Conservation (phyloP, 78 protist genomes). For the Speleostelium caveatum region DNA sequence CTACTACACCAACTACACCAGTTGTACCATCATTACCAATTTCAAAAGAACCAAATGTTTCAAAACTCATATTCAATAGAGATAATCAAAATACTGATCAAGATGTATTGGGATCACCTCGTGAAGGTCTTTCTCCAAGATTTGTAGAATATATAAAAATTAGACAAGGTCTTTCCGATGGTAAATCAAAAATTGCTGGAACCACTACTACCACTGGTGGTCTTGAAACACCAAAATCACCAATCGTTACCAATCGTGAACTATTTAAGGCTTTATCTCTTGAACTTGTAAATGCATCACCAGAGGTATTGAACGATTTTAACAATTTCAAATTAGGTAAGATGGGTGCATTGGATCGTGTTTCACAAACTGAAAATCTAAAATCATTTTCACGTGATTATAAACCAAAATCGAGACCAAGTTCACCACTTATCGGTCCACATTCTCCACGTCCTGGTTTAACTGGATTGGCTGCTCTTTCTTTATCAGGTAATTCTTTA, state of each 20-base stretch:
- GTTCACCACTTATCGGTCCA: constrained; percentile 59
- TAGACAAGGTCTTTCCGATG: constrained; percentile 9
- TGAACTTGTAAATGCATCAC: constrained; percentile 19
- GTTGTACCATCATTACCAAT: not conserved
- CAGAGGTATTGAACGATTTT: constrained; percentile 48
- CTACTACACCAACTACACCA: constrained; percentile 6
- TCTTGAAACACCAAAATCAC: constrained; percentile 27
- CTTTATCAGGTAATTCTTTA: too few relatives aligned
- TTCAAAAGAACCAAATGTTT: constrained; percentile 35
- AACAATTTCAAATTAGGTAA: constrained; percentile 28
- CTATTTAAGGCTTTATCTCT: constrained; percentile 39
- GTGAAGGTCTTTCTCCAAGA: constrained; percentile 72
- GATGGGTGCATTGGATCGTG: constrained; percentile 6
- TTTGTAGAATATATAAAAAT: constrained; percentile 12
- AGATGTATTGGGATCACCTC: constrained; percentile 54
- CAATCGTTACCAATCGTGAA: constrained; percentile 9
- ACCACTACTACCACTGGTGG: not conserved
- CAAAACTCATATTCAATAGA: constrained; percentile 26
- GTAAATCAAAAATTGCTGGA: not conserved
- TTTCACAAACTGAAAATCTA: constrained; percentile 16
- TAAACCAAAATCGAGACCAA: constrained; percentile 42
- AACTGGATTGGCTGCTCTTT: constrained; percentile 23
- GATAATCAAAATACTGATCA: not conserved
- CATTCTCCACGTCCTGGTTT: constrained; percentile 53
- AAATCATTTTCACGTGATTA: constrained; percentile 34